These are phyloP conservation scores for Pterocarpus macrocarpus DNA, from an alignment of 306 rosid genomes.

Conservation along the genomic window DNA sequence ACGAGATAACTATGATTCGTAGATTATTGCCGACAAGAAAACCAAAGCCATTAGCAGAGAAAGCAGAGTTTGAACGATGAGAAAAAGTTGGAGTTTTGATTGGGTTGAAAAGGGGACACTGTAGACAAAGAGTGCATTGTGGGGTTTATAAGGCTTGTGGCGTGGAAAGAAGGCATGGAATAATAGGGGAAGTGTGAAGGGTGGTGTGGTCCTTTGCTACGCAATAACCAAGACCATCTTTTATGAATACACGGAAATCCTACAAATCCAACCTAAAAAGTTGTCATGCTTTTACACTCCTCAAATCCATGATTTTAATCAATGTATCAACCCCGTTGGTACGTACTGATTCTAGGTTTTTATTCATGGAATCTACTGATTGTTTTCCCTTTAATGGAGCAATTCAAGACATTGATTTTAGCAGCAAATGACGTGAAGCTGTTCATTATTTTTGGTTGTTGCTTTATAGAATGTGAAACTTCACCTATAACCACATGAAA, in stretches of 20 bases:
- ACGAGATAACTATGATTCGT: constrained; percentile 18
- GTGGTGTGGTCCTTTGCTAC: constrained; percentile 52
- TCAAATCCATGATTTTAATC: constrained; percentile 49
- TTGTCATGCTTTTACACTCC: constrained; percentile 47
- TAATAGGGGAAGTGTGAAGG: constrained; percentile 22
- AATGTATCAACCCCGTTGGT: constrained; percentile 37
- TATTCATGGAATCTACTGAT: constrained; percentile 45
- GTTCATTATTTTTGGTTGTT: constrained; percentile 10
- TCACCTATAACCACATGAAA: constrained; percentile 40
- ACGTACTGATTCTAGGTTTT: constrained; percentile 44
- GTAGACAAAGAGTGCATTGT: constrained; percentile 50
- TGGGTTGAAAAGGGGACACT: constrained; percentile 44
- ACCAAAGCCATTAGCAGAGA: constrained; percentile 52
- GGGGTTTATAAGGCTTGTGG: constrained; percentile 61
- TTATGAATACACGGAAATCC: constrained; percentile 44
- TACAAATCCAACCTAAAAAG: constrained; percentile 63
- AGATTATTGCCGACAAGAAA: constrained; percentile 33
- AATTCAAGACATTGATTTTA: constrained; percentile 46
- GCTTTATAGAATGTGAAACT: constrained; percentile 44
- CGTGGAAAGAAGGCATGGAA: constrained; percentile 60
- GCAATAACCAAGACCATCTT: constrained; percentile 64
- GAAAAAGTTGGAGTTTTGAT: constrained; percentile 32
- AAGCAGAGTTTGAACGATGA: constrained; percentile 16
- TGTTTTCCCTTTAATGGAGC: constrained; percentile 21
- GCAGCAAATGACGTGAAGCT: constrained; percentile 17